A percentile compares a stretch with the other conserved stretches of the same genome.
Conservation (phyloP, 345 rosid species). For the Physaria fendleri region DNA sequence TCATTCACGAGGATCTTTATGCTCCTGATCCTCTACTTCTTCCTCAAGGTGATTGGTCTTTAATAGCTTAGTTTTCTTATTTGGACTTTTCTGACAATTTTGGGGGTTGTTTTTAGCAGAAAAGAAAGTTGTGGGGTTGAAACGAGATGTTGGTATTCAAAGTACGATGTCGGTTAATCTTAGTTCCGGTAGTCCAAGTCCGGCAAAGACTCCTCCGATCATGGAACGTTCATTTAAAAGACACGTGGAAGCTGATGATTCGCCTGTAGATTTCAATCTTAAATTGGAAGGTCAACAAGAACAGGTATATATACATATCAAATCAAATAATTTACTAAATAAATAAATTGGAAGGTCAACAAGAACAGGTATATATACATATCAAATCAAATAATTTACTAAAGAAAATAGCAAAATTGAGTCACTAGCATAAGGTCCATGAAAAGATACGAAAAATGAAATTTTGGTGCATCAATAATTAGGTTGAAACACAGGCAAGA, state of each 20-base stretch:
- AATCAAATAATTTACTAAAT: neutral
- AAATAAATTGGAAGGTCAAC: constrained; percentile 31
- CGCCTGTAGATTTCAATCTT: constrained; percentile 31
- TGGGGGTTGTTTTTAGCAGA: constrained; percentile 31
- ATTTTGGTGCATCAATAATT: constrained; percentile 25
- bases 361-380: constrained; percentile 44
- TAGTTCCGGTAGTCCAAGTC: constrained; percentile 60
- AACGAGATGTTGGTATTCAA: constrained; percentile 84
- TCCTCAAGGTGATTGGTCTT: constrained; percentile 14
- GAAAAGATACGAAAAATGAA: constrained; percentile 8
- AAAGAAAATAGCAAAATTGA: neutral
- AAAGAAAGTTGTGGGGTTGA: constrained; percentile 43
- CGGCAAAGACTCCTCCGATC: constrained; percentile 72
- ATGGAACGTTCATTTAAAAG: constrained; percentile 43
- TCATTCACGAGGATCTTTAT: constrained; percentile 29
- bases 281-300: constrained; percentile 38
- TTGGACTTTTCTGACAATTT: neutral
- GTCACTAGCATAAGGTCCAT: constrained; percentile 15
- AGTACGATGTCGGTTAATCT: constrained; percentile 54
- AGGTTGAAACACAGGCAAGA: neutral
- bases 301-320: constrained; percentile 44
- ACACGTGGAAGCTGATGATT: constrained; percentile 44
- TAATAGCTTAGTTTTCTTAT: neutral
- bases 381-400: no score
- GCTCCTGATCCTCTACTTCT: constrained; percentile 21